These are phyloP conservation scores for Rhizopogon vulgaris DNA, from an alignment of 768 basidiomycete species.

Conservation along the genomic window DNA sequence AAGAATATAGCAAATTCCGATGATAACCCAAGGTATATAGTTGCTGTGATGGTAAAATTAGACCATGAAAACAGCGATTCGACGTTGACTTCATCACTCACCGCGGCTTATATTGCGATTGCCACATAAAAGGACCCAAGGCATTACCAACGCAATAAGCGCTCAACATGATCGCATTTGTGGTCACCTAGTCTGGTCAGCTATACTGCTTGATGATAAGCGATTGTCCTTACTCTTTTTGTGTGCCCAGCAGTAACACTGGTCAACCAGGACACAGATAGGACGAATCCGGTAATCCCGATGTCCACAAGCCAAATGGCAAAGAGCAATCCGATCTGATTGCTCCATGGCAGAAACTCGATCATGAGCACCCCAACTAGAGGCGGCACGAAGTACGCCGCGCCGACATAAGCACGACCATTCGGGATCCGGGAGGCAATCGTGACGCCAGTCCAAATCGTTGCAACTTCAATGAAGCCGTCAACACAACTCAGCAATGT, in stretches of 20 bases:
- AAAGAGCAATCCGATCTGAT: constrained; percentile 63
- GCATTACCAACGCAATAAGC: constrained; percentile 67
- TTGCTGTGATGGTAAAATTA: constrained; percentile 35
- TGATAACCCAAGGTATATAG: constrained; percentile 72
- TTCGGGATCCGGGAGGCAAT: constrained; percentile 51
- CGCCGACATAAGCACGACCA: constrained; percentile 54
- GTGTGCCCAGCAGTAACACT: constrained; percentile 67
- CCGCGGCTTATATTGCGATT: constrained; percentile 60
- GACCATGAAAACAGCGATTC: neutral
- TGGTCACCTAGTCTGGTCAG: constrained; percentile 14
- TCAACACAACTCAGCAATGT: constrained; percentile 65
- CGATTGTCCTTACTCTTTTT: constrained; percentile 47
- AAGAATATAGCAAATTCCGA: constrained; percentile 53
- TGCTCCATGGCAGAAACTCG: constrained; percentile 56
- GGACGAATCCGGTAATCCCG: constrained; percentile 52
- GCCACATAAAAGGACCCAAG: constrained; percentile 74
- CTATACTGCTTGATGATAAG: neutral
- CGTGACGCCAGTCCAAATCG: constrained; percentile 61
- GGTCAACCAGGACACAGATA: constrained; percentile 60
- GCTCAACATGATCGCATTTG: constrained; percentile 67
- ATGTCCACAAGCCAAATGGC: constrained; percentile 33
- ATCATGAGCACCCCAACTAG: constrained; percentile 57
- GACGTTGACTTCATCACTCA: constrained; percentile 16
- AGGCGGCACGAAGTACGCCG: constrained; percentile 57
- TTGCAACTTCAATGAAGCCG: constrained; percentile 60